Evolutionary conservation across 2,329 filamentous ascomycete genomes (phyloP).

Genomic region (Westerdykella sp.): DNA sequence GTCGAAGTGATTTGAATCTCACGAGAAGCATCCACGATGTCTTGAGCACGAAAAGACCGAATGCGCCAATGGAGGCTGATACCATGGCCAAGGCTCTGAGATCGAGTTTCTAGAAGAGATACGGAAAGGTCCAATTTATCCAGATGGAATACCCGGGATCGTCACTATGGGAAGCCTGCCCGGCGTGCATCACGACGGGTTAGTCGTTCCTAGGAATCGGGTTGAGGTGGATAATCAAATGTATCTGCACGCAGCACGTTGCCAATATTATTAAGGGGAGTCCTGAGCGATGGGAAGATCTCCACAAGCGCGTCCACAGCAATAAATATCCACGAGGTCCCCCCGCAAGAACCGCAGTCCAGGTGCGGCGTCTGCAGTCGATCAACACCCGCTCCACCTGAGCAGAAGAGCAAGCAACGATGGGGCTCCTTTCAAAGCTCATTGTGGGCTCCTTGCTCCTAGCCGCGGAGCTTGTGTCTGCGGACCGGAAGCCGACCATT

Average conservation of each 20-base stretch:
- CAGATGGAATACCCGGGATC: constrained; percentile 27
- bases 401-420: constrained; percentile 4
- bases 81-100: background rate
- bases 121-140: constrained; percentile 19
- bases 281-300: background rate
- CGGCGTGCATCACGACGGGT: constrained; percentile 4
- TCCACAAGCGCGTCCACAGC: background rate
- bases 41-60: background rate
- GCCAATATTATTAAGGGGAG: too few species aligned
- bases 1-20: too few species aligned
- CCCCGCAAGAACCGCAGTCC: background rate
- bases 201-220: background rate
- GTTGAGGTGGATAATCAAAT: background rate
- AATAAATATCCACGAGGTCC: background rate
- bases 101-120: background rate
- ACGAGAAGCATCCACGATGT: too few species aligned
- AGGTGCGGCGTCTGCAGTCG: background rate
- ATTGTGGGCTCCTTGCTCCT: constrained; percentile 21
- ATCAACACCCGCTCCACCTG: background rate
- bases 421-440: constrained; percentile 27
- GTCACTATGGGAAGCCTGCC: constrained; percentile 16
- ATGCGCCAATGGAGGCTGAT: background rate
- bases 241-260: too few species aligned
- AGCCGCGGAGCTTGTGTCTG: constrained; percentile 17
- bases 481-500: constrained; percentile 45